These are phyloP conservation scores for Daldinia sp. DNA, from an alignment of 2,329 filamentous ascomycete species.

Conservation along the genomic window DNA sequence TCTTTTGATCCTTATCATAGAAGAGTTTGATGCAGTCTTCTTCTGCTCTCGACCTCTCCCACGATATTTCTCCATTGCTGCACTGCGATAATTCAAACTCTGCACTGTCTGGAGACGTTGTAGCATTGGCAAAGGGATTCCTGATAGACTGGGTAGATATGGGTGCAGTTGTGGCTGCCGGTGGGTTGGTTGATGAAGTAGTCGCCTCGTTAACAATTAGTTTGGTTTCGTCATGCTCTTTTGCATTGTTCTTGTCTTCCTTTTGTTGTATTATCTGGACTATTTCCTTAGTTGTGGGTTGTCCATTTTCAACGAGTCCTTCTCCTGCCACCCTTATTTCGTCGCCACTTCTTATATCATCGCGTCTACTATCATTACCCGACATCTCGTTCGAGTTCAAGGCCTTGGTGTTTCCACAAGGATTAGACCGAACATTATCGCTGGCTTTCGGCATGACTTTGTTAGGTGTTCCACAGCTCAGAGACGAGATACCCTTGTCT, in stretches of 20 bases:
- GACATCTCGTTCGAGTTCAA: neutral
- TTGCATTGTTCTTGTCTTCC: neutral
- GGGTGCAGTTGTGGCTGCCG: neutral
- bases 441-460: neutral
- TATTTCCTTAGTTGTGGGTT: neutral
- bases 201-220: neutral
- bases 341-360: no score
- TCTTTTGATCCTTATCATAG: constrained; percentile 34
- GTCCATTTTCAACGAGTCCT: neutral
- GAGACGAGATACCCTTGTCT: no score
- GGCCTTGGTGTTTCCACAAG: neutral
- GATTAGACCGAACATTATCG: neutral
- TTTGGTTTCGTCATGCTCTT: neutral
- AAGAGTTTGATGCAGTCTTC: constrained; percentile 39
- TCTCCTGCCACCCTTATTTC: neutral
- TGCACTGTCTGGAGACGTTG: neutral
- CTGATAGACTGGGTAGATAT: neutral
- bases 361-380: no score
- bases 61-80: constrained; percentile 35
- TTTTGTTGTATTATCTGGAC: neutral
- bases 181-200: neutral
- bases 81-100: constrained; percentile 45
- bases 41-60: constrained; percentile 32
- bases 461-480: neutral
- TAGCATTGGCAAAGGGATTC: neutral